These are phyloP conservation scores for Epichloe sylvatica DNA, from an alignment of 2,329 filamentous ascomycete genomes.

Conservation along the genomic window DNA sequence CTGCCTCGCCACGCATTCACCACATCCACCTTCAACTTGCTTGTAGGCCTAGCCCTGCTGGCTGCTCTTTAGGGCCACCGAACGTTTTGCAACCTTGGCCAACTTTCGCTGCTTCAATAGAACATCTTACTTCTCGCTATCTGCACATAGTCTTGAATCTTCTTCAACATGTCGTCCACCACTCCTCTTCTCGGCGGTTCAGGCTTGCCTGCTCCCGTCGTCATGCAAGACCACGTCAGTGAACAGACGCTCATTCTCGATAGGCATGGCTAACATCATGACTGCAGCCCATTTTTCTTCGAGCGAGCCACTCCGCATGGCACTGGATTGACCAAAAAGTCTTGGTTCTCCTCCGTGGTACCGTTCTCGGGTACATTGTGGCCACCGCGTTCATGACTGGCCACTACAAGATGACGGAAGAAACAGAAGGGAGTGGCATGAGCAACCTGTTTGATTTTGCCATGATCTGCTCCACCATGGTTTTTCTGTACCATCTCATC, in stretches of 20 bases:
- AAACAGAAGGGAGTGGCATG: constrained; percentile 26
- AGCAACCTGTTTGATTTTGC: constrained; percentile 36
- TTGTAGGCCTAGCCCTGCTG: background rate
- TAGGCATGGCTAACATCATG: background rate
- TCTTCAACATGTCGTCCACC: constrained; percentile 18
- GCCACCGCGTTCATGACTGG: constrained; percentile 27
- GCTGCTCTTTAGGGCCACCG: background rate
- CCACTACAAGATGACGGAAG: constrained; percentile 31
- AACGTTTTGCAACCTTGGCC: background rate
- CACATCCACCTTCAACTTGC: background rate
- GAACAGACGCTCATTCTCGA: background rate
- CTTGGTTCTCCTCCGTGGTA: constrained; percentile 29
- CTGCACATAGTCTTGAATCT: background rate
- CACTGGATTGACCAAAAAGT: constrained; percentile 29
- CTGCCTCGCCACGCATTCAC: constrained; percentile 2
- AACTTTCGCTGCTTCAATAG: background rate
- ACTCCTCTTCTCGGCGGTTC: constrained; percentile 21
- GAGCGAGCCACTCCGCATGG: constrained; percentile 39
- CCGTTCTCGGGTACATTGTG: constrained; percentile 29
- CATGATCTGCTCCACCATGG: constrained; percentile 27
- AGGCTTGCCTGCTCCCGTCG: constrained; percentile 18
- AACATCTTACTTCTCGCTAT: background rate
- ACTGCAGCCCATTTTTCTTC: constrained; percentile 35
- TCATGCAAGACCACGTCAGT: constrained; percentile 23
- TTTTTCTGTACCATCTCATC: constrained; percentile 32